These are phyloP conservation scores for Sonneratia alba DNA, from an alignment of 345 rosid species.

Conservation along the genomic window DNA sequence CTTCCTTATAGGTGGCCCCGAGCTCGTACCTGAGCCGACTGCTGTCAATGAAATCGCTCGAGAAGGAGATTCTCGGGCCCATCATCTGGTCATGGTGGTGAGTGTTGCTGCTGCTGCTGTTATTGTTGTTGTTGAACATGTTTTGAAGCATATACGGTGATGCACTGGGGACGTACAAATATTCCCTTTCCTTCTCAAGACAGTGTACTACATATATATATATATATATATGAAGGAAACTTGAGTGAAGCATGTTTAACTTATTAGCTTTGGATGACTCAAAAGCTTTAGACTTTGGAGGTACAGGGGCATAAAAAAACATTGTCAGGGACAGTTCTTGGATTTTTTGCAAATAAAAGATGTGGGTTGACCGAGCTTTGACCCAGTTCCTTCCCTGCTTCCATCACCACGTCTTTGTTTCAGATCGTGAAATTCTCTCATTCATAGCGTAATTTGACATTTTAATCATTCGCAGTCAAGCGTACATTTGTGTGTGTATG, in stretches of 20 bases:
- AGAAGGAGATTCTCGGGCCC: slow-evolving; percentile 89
- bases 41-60: slow-evolving; percentile 56
- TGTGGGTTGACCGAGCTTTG: slow-evolving; percentile 4
- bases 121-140: slow-evolving; percentile 6
- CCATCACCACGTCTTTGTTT: not conserved
- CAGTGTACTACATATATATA: slow-evolving; percentile 5
- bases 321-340: not conserved
- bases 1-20: slow-evolving; percentile 51
- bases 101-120: not conserved
- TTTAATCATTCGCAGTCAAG: no score
- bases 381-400: not conserved
- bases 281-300: not conserved
- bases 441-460: no score
- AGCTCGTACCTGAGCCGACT: slow-evolving; percentile 17
- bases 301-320: not conserved
- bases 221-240: not conserved
- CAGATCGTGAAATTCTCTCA: no score
- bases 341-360: slow-evolving; percentile 2
- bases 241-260: not conserved
- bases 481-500: no score
- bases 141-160: not conserved
- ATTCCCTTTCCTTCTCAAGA: slow-evolving; percentile 3
- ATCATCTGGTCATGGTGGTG: slow-evolving; percentile 24
- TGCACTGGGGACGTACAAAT: not conserved
- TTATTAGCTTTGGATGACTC: not conserved